Conservation (phyloP, 495 filamentous ascomycete genomes). For the Usnea hakonensis region DNA sequence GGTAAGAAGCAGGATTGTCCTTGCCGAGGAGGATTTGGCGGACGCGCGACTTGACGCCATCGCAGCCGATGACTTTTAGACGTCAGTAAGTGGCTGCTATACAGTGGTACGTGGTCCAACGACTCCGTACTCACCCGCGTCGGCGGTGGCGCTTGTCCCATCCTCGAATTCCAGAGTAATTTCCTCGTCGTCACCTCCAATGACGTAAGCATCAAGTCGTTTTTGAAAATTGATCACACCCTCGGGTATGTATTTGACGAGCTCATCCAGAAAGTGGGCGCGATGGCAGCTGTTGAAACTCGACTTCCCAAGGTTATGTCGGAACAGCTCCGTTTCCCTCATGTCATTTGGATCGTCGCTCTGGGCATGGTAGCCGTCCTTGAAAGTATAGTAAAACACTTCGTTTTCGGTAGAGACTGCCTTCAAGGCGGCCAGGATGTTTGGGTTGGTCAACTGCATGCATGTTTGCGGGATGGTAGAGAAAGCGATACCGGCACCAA, state of each 20-base stretch:
- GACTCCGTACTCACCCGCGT: conserved; percentile 42
- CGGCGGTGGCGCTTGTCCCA: conserved; percentile 44
- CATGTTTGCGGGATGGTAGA: conserved; percentile 30
- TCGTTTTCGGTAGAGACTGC: conserved; percentile 18
- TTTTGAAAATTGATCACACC: conserved; percentile 37
- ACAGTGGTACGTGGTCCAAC: too few relatives aligned
- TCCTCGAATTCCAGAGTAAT: conserved; percentile 46
- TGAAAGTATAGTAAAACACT: too few relatives aligned
- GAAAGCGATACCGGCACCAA: conserved; percentile 42
- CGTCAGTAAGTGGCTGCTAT: too few relatives aligned
- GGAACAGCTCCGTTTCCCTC: conserved; percentile 26
- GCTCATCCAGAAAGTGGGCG: conserved; percentile 49
- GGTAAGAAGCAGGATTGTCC: conserved; percentile 34
- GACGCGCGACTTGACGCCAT: conserved; percentile 50
- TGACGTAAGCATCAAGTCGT: conserved; percentile 26
- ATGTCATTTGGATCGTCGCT: conserved; percentile 13
- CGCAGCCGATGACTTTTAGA: conserved; percentile 46
- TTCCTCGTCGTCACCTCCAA: conserved; percentile 27
- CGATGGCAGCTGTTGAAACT: conserved; percentile 44
- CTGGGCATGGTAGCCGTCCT: conserved; percentile 32
- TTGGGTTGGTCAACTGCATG: conserved; percentile 25
- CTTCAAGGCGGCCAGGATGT: conserved; percentile 21
- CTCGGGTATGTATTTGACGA: conserved; percentile 46
- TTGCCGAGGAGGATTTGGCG: conserved; percentile 38
- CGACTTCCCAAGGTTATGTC: conserved; percentile 27